Percentiles rank a stretch among this genome's conserved stretches.
These are phyloP conservation scores for Aspergillus sp. DNA, from an alignment of 2,329 filamentous ascomycete genomes.

Conservation along the genomic window DNA sequence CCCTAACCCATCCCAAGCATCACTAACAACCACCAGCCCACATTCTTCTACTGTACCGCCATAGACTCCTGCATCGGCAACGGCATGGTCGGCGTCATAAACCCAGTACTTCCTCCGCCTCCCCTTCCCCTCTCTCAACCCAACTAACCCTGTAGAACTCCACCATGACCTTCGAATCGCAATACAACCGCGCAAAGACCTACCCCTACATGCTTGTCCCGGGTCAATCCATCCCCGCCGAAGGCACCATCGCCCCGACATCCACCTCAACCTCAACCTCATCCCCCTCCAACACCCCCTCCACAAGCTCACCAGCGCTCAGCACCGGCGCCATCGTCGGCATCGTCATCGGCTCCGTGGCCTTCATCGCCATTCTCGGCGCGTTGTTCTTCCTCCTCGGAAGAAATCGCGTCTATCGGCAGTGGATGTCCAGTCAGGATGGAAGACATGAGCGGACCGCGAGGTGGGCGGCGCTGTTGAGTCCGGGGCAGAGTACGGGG, in stretches of 20 bases:
- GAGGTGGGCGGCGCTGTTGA: constrained; percentile 31
- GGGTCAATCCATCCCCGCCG: constrained; percentile 57
- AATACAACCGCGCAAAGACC: constrained; percentile 51
- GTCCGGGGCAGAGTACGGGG: constrained; percentile 10
- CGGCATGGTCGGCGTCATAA: constrained; percentile 76
- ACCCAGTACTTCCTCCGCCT: constrained; percentile 54
- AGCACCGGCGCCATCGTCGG: constrained; percentile 59
- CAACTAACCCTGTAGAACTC: constrained; percentile 37
- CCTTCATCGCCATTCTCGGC: constrained; percentile 51
- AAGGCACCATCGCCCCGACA: constrained; percentile 32
- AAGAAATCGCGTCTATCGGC: constrained; percentile 36
- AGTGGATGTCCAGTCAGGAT: constrained; percentile 38
- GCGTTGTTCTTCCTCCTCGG: constrained; percentile 39
- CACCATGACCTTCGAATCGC: constrained; percentile 51
- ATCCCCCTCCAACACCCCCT: constrained; percentile 11
- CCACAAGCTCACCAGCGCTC: constrained; percentile 24
- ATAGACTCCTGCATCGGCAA: constrained; percentile 64
- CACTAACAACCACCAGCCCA: constrained; percentile 43
- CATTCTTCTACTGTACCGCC: constrained; percentile 71
- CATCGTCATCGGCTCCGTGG: constrained; percentile 57
- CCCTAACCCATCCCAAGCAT: not conserved
- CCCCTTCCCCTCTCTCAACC: not conserved
- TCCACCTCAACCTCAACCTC: constrained; percentile 13
- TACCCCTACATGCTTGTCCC: constrained; percentile 58
- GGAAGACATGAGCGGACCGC: constrained; percentile 35